A percentile compares a stretch with the other conserved stretches of the same genome.
Conservation (phyloP, 148 eudicot species). For the Limonium bicolor region DNA sequence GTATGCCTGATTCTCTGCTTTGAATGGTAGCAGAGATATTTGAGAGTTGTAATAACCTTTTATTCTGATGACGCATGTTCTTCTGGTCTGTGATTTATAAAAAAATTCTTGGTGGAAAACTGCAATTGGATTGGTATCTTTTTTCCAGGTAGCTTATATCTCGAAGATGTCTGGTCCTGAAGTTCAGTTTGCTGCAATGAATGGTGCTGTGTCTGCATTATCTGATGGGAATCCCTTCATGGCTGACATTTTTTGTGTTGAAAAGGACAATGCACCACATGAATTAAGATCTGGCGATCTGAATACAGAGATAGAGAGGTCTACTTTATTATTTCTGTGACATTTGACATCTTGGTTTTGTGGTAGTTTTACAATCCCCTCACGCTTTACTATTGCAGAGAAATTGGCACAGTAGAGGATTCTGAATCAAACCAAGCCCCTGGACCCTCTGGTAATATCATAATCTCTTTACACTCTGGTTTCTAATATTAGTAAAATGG, state of each 20-base stretch:
- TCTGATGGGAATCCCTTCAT: conserved; percentile 65
- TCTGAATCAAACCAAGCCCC: too few species aligned
- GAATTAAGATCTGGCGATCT: conserved; percentile 28
- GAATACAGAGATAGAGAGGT: conserved; percentile 35
- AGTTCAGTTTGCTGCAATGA: conserved; percentile 63
- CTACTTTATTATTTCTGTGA: conserved; percentile 2
- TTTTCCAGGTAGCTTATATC: conserved; percentile 56
- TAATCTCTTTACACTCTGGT: too few species aligned
- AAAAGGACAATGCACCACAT: conserved; percentile 19
- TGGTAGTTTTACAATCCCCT: too few species aligned
- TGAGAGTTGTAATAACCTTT: too few species aligned
- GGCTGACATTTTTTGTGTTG: conserved; percentile 48
- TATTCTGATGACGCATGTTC: not conserved
- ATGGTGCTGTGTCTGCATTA: conserved; percentile 66
- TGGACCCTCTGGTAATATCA: too few species aligned
- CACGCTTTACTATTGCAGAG: too few species aligned
- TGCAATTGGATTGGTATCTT: not conserved
- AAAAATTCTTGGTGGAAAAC: not conserved
- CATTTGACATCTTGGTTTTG: too few species aligned
- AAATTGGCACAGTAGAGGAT: too few species aligned
- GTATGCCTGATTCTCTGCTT: too few species aligned
- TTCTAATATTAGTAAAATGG: too few species aligned
- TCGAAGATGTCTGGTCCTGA: conserved; percentile 60
- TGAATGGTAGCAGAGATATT: too few species aligned
- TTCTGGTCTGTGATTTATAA: not conserved